Evolutionary conservation across 1,284 basidiomycete genomes (phyloP).

Genomic region (Papiliotrema nemorosa): DNA sequence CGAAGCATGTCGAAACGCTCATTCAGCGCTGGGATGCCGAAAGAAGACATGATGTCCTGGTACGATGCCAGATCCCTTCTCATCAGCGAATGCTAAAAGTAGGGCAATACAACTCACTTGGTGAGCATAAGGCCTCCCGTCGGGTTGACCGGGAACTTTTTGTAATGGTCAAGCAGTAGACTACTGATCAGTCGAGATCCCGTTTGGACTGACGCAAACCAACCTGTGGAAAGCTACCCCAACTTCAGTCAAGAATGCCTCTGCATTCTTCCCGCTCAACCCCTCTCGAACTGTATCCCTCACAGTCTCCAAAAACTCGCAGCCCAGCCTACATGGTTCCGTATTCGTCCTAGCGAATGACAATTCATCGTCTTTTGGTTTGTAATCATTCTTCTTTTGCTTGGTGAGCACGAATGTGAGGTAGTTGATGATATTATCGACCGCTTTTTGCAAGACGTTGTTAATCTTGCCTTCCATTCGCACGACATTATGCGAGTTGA

Average conservation of each 20-base stretch:
- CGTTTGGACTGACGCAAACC: constrained; percentile 17
- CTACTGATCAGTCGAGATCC: constrained; percentile 50
- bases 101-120: constrained; percentile 61
- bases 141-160: constrained; percentile 93
- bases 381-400: constrained; percentile 96
- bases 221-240: constrained; percentile 91
- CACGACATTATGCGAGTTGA: constrained; percentile 85
- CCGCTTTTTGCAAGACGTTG: constrained; percentile 72
- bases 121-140: constrained; percentile 97
- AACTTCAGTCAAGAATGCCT: constrained; percentile 87
- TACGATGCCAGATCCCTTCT: constrained; percentile 90
- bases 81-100: not conserved
- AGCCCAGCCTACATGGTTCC: constrained; percentile 86
- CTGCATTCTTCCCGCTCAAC: constrained; percentile 85
- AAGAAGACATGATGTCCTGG: constrained; percentile 82
- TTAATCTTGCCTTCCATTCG: constrained; percentile 86
- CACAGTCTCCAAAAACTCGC: constrained; percentile 78
- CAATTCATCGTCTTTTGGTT: constrained; percentile 90
- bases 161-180: constrained; percentile 86
- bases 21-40: constrained; percentile 74
- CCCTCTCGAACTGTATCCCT: constrained; percentile 68
- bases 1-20: constrained; percentile 98
- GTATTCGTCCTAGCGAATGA: constrained; percentile 94
- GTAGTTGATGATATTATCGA: constrained; percentile 71
- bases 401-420: constrained; percentile 64